Evolutionary conservation across 345 rosid genomes (phyloP).

Genomic region (Raphanus sativus): DNA sequence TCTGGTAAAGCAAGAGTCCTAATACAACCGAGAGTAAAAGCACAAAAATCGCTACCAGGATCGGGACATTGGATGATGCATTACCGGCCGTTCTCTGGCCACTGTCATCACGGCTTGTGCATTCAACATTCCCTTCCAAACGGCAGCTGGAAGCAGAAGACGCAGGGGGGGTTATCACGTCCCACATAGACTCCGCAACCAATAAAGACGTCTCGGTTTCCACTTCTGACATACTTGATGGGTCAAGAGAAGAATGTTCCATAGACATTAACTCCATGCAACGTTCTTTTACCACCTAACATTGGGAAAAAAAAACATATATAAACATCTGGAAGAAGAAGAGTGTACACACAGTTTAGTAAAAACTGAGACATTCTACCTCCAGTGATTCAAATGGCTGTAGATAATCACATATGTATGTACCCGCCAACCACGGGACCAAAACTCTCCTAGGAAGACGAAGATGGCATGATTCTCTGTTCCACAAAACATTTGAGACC

Average conservation of each 20-base stretch:
- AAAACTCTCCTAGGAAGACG: slow-evolving; percentile 80
- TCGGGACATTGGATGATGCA: slow-evolving; percentile 18
- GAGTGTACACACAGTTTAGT: background rate
- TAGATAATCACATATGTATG: slow-evolving; percentile 70
- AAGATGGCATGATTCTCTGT: slow-evolving; percentile 63
- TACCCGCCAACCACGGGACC: slow-evolving; percentile 71
- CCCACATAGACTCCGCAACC: slow-evolving; percentile 66
- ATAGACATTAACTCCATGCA: slow-evolving; percentile 78
- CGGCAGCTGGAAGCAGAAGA: slow-evolving; percentile 27
- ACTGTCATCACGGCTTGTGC: slow-evolving; percentile 12
- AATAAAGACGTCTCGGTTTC: slow-evolving; percentile 54
- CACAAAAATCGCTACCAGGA: slow-evolving; percentile 50
- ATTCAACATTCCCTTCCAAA: slow-evolving; percentile 33
- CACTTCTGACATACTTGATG: slow-evolving; percentile 53
- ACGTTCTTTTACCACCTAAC: slow-evolving; percentile 76
- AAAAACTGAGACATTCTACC: slow-evolving; percentile 41
- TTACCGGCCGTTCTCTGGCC: slow-evolving; percentile 2
- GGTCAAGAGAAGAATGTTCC: slow-evolving; percentile 54
- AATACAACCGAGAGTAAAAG: slow-evolving; percentile 53
- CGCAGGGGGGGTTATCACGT: slow-evolving; percentile 43
- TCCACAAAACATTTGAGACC: slow-evolving; percentile 14
- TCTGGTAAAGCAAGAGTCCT: slow-evolving; percentile 48
- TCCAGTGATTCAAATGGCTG: slow-evolving; percentile 73
- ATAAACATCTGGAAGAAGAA: background rate
- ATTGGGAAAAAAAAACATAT: background rate